These are phyloP conservation scores for Coniochaeta ligniaria DNA, from an alignment of 2,329 filamentous ascomycete genomes.

Conservation along the genomic window DNA sequence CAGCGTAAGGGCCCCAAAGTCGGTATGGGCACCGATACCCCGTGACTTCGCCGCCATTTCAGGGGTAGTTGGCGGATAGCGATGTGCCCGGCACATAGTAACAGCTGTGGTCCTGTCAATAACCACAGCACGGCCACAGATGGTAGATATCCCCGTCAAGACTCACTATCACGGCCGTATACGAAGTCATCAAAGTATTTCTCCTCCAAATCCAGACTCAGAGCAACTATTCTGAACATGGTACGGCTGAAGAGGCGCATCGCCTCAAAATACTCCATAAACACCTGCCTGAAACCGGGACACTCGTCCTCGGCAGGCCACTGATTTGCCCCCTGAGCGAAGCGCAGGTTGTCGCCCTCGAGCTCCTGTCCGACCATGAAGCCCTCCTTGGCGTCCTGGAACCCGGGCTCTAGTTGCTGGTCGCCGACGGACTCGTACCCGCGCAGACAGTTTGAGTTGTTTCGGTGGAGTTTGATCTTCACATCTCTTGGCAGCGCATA, in stretches of 20 bases:
- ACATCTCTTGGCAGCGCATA: slow-evolving; percentile 20
- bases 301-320: slow-evolving; percentile 19
- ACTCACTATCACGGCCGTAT: slow-evolving; percentile 13
- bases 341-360: slow-evolving; percentile 8
- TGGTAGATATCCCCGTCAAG: not conserved
- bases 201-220: slow-evolving; percentile 14
- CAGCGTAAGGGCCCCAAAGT: slow-evolving; percentile 18
- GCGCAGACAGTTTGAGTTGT: slow-evolving; percentile 14
- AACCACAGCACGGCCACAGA: not conserved
- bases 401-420: slow-evolving; percentile 14
- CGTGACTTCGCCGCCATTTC: slow-evolving; percentile 8
- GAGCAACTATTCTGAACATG: slow-evolving; percentile 17
- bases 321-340: slow-evolving; percentile 19
- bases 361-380: slow-evolving; percentile 22
- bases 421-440: slow-evolving; percentile 19
- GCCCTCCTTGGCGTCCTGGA: slow-evolving; percentile 23
- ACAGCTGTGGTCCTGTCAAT: slow-evolving; percentile 8
- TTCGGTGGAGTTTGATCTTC: slow-evolving; percentile 16
- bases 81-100: slow-evolving; percentile 15
- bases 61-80: slow-evolving; percentile 11
- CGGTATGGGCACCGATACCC: slow-evolving; percentile 12
- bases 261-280: slow-evolving; percentile 18
- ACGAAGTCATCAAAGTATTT: slow-evolving; percentile 15
- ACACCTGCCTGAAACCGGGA: slow-evolving; percentile 15
- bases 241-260: slow-evolving; percentile 13